These are phyloP conservation scores for Aspergillus neotritici DNA, from an alignment of 2,329 filamentous ascomycete genomes.

Conservation along the genomic window DNA sequence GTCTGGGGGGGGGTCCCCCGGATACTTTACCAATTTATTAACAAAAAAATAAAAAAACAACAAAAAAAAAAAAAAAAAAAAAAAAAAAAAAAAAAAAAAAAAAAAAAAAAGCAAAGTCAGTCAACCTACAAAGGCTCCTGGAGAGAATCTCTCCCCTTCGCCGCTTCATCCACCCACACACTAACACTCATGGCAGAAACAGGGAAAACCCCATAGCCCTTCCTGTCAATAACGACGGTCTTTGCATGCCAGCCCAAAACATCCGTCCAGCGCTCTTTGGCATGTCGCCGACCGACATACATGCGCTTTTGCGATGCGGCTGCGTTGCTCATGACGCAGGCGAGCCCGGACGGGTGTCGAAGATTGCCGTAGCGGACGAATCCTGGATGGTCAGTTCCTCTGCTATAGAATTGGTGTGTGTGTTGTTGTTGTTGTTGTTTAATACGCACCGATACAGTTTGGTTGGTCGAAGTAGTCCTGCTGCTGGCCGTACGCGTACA, in stretches of 20 bases:
- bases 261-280: conserved; percentile 60
- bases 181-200: conserved; percentile 52
- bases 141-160: conserved; percentile 47
- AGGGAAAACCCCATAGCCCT: conserved; percentile 56
- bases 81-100: not conserved
- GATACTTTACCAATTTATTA: no score
- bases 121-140: conserved; percentile 37
- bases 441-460: conserved; percentile 52
- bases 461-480: conserved; percentile 57
- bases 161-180: conserved; percentile 57
- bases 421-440: no score
- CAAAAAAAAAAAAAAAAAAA: not conserved
- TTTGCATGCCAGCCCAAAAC: conserved; percentile 51
- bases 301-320: conserved; percentile 51
- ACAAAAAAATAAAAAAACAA: not conserved
- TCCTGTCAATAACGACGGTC: conserved; percentile 53
- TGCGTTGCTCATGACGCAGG: conserved; percentile 53
- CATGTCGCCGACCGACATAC: conserved; percentile 55
- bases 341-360: conserved; percentile 48
- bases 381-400: conserved; percentile 27
- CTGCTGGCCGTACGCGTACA: conserved; percentile 63
- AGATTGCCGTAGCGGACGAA: conserved; percentile 49
- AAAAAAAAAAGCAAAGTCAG: not conserved
- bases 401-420: not conserved
- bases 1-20: no score